Evolutionary conservation across 2,329 filamentous ascomycete genomes (phyloP), one percentile per base, ranked within the genome.

Genomic region (Ustilaginoidea virens): DNA sequence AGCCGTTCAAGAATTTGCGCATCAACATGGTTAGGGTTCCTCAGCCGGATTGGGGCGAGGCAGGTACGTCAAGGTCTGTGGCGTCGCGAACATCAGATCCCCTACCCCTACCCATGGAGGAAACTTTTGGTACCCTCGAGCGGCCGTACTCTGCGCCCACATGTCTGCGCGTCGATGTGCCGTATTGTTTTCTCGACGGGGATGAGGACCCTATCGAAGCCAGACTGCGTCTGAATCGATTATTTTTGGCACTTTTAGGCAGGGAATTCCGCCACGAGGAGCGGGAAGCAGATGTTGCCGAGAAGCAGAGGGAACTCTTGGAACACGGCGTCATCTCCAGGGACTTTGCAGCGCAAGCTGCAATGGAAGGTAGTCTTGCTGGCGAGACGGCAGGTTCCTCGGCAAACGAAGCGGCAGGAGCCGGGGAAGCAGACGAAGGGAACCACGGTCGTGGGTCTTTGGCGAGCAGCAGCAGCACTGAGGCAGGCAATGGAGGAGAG

Each of bases 311-410:
- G 13, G 17, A 29, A n/a, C 25, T 36, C 18, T 3, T 19, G 9
- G 29, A 19, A 9, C 13, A 33, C 9, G 15, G 27, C n/a, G 28
- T 35, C 17, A 20, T 28, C 4, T 19, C 17, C 5, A 23, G 27
- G 17, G 35, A 35, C 23, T 33, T 37, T 28, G 35, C 37, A 46
- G 12, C 12, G 4, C 18, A 15, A 28, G 5, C 7, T 17, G 10
- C 8, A 13, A 4, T 10, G 13, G 17, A 22, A 9, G 13, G 10
- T 3, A 11, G 8, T 38, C n/a, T 9, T 12, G 10, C 11, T 13
- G 5, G 51, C 24, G 21, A 48, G 36, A 23, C 39, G 22, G 23
- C 17, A 43, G 20, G 49, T 40, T 24, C 39, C 44, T 28, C 39
- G 45, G 19, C 39, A 23, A 23, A 49, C 48, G 33, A 49, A 48